Percentiles rank a stretch among this genome's conserved stretches.
Evolutionary conservation across 805 yeast species (phyloP).

Genomic region (Millerozyma acaciae): DNA sequence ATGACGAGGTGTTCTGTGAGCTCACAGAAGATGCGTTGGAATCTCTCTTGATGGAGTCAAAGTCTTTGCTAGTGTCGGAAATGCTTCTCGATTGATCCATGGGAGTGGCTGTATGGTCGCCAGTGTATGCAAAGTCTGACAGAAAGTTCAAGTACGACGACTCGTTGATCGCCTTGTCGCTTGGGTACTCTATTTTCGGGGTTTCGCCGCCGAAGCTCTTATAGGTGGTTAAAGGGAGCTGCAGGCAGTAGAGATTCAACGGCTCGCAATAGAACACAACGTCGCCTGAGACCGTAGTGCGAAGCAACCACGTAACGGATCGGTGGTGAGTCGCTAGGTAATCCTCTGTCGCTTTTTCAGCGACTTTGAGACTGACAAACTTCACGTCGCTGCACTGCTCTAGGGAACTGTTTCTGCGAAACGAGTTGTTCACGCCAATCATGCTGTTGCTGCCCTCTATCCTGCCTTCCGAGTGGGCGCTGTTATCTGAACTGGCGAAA

Average conservation of each 20-base stretch:
- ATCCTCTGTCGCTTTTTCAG: slow-evolving; percentile 24
- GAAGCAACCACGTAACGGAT: slow-evolving; percentile 55
- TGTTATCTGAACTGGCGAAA: slow-evolving; percentile 44
- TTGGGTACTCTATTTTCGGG: slow-evolving; percentile 24
- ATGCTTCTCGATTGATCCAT: slow-evolving; percentile 4
- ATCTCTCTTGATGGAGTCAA: slow-evolving; percentile 34
- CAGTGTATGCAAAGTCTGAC: slow-evolving; percentile 11
- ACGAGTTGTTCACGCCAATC: no score
- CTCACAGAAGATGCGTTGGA: slow-evolving; percentile 31
- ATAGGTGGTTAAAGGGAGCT: slow-evolving; percentile 48
- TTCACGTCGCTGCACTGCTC: neutral
- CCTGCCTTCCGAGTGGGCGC: slow-evolving; percentile 21
- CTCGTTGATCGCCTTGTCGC: slow-evolving; percentile 11
- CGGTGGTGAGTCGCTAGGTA: slow-evolving; percentile 16
- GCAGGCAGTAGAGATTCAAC: slow-evolving; percentile 54
- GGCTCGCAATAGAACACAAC: slow-evolving; percentile 58
- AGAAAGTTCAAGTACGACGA: slow-evolving; percentile 11
- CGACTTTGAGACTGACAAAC: slow-evolving; percentile 19
- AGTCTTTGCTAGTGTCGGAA: slow-evolving; percentile 5
- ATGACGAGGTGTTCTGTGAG: slow-evolving; percentile 20
- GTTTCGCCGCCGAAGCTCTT: slow-evolving; percentile 14
- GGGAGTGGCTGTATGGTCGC: slow-evolving; percentile 4
- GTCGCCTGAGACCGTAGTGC: slow-evolving; percentile 51
- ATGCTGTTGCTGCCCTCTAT: no score
- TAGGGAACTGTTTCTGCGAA: no score